phyloP scores from a whole-genome alignment of 306 rosid species.

The Albizia julibrissin region DNA sequence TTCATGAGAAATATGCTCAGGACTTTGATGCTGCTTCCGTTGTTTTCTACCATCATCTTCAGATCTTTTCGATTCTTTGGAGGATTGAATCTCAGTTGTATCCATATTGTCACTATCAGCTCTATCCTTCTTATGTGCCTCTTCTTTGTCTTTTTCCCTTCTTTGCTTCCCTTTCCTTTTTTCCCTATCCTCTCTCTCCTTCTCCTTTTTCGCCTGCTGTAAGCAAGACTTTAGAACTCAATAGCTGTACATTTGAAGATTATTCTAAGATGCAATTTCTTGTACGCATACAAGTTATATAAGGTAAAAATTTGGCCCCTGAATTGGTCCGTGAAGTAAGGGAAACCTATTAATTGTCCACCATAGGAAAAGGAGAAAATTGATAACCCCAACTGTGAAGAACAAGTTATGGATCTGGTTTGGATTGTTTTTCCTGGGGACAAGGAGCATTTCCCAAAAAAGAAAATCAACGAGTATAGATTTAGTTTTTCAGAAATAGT shows the following conservation, averaged over 20 bases:
- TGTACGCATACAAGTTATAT: background rate
- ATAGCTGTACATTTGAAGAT: background rate
- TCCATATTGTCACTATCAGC: constrained; percentile 59
- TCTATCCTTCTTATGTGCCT: constrained; percentile 58
- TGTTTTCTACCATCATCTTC: constrained; percentile 60
- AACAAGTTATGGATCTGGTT: background rate
- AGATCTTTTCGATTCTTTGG: constrained; percentile 61
- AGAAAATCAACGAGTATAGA: background rate
- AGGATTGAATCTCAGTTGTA: constrained; percentile 49
- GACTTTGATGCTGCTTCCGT: constrained; percentile 63
- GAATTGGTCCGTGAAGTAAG: background rate
- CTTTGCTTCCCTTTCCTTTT: constrained; percentile 69
- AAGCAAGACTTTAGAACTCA: constrained; percentile 24
- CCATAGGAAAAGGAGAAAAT: background rate
- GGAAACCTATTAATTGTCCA: background rate
- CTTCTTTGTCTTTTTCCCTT: constrained; percentile 77
- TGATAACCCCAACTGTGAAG: background rate
- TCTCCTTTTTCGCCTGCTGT: constrained; percentile 77
- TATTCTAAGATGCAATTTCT: background rate
- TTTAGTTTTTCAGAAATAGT: background rate
- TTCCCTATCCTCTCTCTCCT: constrained; percentile 82
- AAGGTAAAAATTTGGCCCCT: background rate
- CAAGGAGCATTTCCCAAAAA: background rate
- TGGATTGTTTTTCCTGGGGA: background rate
- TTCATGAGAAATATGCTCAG: constrained; percentile 57